These are phyloP conservation scores for Epichloe brachyelytri DNA, from an alignment of 2,329 filamentous ascomycete genomes.

Conservation along the genomic window DNA sequence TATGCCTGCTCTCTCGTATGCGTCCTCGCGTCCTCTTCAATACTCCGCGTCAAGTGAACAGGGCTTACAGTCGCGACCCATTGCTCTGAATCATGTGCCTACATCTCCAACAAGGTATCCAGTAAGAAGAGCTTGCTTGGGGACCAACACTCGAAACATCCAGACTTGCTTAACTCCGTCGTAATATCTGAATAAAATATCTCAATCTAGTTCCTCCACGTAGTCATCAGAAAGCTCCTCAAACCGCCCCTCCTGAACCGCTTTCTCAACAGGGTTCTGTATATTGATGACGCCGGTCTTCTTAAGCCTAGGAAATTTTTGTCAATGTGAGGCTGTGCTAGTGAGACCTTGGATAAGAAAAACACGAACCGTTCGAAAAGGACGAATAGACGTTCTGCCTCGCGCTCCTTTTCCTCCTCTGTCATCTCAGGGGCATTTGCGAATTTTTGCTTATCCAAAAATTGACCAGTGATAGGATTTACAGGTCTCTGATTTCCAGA, in stretches of 20 bases:
- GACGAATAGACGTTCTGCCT: slow-evolving; percentile 81
- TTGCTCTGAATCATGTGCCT: too few relatives aligned
- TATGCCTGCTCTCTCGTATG: too few relatives aligned
- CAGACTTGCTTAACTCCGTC: too few relatives aligned
- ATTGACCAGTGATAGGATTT: slow-evolving; percentile 83
- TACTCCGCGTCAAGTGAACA: too few relatives aligned
- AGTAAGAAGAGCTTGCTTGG: too few relatives aligned
- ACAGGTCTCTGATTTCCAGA: slow-evolving; percentile 30
- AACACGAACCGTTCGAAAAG: slow-evolving; percentile 64
- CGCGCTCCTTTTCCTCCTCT: slow-evolving; percentile 78
- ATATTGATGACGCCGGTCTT: slow-evolving; percentile 65
- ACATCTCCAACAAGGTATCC: too few relatives aligned
- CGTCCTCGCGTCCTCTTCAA: too few relatives aligned
- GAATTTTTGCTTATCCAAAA: slow-evolving; percentile 52
- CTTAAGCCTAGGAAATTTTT: slow-evolving; percentile 36
- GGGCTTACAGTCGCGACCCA: too few relatives aligned
- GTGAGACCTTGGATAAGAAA: slow-evolving; percentile 8
- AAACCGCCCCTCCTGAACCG: slow-evolving; percentile 55
- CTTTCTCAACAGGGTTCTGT: slow-evolving; percentile 64
- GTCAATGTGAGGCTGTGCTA: neutral
- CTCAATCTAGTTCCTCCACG: slow-evolving; percentile 29
- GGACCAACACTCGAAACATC: too few relatives aligned
- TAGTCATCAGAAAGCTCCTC: slow-evolving; percentile 51
- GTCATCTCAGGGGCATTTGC: slow-evolving; percentile 63
- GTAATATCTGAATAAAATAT: neutral